phyloP scores from a whole-genome alignment of 768 basidiomycete species.

The Boletellus ananiceps region DNA sequence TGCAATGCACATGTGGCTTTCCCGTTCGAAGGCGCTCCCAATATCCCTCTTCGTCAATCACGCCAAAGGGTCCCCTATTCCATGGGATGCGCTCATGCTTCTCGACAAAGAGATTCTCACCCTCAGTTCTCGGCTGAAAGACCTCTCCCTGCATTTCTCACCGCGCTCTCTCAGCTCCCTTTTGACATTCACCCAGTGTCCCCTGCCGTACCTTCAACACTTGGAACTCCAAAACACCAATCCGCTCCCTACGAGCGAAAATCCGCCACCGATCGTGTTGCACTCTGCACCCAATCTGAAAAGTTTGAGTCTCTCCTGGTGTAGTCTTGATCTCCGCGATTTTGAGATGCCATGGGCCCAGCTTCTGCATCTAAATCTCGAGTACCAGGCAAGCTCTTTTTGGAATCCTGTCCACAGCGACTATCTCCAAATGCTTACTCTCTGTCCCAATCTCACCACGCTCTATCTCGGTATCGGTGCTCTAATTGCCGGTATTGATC shows the following conservation, averaged over 20 bases:
- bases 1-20: conserved; percentile 29
- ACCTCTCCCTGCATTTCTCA: conserved; percentile 20
- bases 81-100: conserved; percentile 25
- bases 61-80: conserved; percentile 17
- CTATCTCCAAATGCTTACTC: conserved; percentile 21
- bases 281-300: conserved; percentile 27
- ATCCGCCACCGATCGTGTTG: conserved; percentile 22
- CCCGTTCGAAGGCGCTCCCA: conserved; percentile 28
- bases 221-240: conserved; percentile 27
- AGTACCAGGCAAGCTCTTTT: conserved; percentile 25
- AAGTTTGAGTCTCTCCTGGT: conserved; percentile 27
- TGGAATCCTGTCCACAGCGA: conserved; percentile 30
- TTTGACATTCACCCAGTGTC: conserved; percentile 25
- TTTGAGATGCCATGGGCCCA: conserved; percentile 29
- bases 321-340: conserved; percentile 22
- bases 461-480: conserved; percentile 28
- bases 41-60: conserved; percentile 25
- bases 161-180: conserved; percentile 23
- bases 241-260: conserved; percentile 21
- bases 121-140: conserved; percentile 19
- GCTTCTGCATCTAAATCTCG: conserved; percentile 24
- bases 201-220: conserved; percentile 21
- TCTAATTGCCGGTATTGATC: conserved; percentile 14
- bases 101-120: conserved; percentile 29
- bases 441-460: conserved; percentile 24